Base-by-base conservation (phyloP, 225 moss, liverwort and hornwort genomes). In the Sphagnum contortum region DNA sequence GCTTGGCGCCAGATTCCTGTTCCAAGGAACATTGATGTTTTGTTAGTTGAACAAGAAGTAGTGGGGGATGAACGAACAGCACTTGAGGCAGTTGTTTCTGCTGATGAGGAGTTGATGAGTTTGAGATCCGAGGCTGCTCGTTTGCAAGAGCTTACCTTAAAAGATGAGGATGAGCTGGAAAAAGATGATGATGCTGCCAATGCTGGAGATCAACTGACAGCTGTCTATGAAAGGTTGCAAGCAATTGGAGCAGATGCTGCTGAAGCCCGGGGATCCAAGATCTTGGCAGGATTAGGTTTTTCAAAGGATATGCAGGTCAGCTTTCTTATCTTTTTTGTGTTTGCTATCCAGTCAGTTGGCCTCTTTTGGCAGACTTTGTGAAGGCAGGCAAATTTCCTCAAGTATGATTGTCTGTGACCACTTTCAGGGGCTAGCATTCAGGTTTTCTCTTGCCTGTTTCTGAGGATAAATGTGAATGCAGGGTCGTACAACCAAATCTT, bases 1-100 rank as follows among this genome's bases (percentile, higher is more conserved):
- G 91, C 94, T 0, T 94, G 94, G 94, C 85, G 94, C 56, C 94
- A 94, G 73, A 91, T 94, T 70, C 94, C 94, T 1, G 94, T 94
- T 67, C 94, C 94, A 11, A 94, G 86, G 69, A 91, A 94, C 55
- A 91, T 94, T 29, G 94, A 94, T 50, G 94, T 94, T 67, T 69
- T 94, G 48, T 82, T 94, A 46, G 94, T 94, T 69, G 94, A 94
- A 69, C 94, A 94, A 62, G 94, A 94, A 78, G 91, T 94, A 48
- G 85, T 94, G 0, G 94, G 94, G 7, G 94, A 94, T 66, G 91
- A 94, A 4, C 81, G 78, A 48, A 87, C 85, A 48, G 94, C 94
- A 46, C 69, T 95, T 57, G 59, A 72, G 58, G 88, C 91, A 11
- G 91, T 95, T 2, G 88, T 95, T 3, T 86, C 94, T 70, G 91